Evolutionary conservation across 2,329 filamentous ascomycete species (phyloP).

Genomic region (Fusarium zealandicum): DNA sequence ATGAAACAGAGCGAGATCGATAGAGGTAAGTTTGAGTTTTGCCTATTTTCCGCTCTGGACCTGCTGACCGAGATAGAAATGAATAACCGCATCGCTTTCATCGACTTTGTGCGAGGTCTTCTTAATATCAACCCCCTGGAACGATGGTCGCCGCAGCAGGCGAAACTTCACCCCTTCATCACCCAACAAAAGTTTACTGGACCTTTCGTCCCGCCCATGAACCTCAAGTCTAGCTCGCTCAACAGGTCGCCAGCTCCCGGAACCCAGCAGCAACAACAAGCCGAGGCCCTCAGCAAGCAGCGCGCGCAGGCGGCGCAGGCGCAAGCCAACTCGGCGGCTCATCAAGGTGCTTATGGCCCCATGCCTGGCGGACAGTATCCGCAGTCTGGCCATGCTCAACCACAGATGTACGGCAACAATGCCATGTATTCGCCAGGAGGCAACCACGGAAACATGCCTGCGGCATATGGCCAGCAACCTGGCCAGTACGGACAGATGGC

Average conservation of each 20-base stretch:
- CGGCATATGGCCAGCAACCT: slow-evolving; percentile 79
- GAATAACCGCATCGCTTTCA: slow-evolving; percentile 96
- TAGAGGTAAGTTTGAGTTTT: slow-evolving; percentile 69
- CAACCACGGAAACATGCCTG: slow-evolving; percentile 60
- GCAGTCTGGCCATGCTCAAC: slow-evolving; percentile 57
- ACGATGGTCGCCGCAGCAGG: slow-evolving; percentile 96
- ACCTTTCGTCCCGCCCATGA: slow-evolving; percentile 96
- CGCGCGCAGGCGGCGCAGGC: slow-evolving; percentile 75
- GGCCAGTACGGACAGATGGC: slow-evolving; percentile 76
- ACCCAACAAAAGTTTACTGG: slow-evolving; percentile 97
- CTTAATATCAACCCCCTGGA: slow-evolving; percentile 95
- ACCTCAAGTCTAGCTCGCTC: slow-evolving; percentile 84
- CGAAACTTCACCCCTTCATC: slow-evolving; percentile 96
- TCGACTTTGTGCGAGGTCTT: slow-evolving; percentile 94
- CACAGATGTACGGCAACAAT: slow-evolving; percentile 82
- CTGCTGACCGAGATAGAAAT: slow-evolving; percentile 73
- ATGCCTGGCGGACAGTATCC: slow-evolving; percentile 58
- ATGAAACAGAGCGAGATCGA: slow-evolving; percentile 99
- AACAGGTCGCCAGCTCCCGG: slow-evolving; percentile 90
- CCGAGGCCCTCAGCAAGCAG: slow-evolving; percentile 92
- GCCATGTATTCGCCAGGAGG: slow-evolving; percentile 75
- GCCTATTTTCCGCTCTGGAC: background rate
- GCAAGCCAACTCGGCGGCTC: slow-evolving; percentile 72
- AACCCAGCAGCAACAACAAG: slow-evolving; percentile 94
- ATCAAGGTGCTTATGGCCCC: slow-evolving; percentile 70